Percentiles rank a stretch among this genome's conserved stretches.
phyloP scores from a whole-genome alignment of 2,329 filamentous ascomycete species.

The Penicillium sp. region DNA sequence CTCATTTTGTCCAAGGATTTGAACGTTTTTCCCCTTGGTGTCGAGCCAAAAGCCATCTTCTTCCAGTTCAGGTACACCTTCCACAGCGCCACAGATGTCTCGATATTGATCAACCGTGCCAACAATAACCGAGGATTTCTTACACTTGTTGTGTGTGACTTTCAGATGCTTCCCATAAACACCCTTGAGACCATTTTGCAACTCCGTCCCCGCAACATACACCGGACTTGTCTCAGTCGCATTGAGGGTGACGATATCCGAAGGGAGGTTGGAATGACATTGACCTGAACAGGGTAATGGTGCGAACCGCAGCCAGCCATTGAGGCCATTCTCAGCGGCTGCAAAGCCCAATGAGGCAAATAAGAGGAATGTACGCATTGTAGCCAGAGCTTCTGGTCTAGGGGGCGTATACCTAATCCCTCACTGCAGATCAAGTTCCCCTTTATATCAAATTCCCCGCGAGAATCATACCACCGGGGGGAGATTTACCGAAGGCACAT shows the following conservation, averaged over 20 bases:
- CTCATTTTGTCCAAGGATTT: constrained; percentile 48
- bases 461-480: constrained; percentile 1
- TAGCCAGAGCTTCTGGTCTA: not conserved
- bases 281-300: constrained; percentile 44
- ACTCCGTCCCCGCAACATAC: constrained; percentile 57
- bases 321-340: constrained; percentile 59
- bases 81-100: constrained; percentile 18
- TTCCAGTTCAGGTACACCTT: constrained; percentile 27
- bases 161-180: constrained; percentile 54
- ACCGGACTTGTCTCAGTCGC: constrained; percentile 55
- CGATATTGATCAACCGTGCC: constrained; percentile 34
- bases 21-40: constrained; percentile 47
- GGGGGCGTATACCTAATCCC: not conserved
- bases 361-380: constrained; percentile 11
- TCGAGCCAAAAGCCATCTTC: constrained; percentile 59
- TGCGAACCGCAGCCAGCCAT: constrained; percentile 65
- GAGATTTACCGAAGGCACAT: not conserved
- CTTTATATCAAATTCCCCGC: constrained; percentile 6
- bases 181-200: constrained; percentile 56
- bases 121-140: constrained; percentile 27
- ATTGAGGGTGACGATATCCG: constrained; percentile 55
- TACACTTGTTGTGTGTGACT: constrained; percentile 28
- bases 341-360: constrained; percentile 8
- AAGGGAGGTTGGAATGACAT: constrained; percentile 46
- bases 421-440: not conserved